phyloP scores from a whole-genome alignment of 176 grass and related monocot genomes.

The Phyllostachys edulis region DNA sequence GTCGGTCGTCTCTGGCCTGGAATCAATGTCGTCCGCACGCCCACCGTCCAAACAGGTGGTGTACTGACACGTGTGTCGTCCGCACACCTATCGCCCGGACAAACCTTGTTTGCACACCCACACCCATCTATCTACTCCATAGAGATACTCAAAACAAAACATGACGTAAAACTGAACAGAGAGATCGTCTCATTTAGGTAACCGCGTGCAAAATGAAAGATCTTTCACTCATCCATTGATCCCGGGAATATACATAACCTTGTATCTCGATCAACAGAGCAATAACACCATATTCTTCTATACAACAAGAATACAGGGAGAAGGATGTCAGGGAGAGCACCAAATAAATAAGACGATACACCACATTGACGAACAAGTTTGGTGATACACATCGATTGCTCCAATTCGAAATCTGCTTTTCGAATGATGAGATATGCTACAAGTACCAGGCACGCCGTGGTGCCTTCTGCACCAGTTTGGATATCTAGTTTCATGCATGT shows the following conservation, averaged over 20 bases:
- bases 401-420: too few species aligned
- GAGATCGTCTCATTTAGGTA: background rate
- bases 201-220: background rate
- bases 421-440: background rate
- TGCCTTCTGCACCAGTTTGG: background rate
- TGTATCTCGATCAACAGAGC: background rate
- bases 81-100: too few species aligned
- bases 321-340: background rate
- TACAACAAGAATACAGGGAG: constrained; percentile 18
- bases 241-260: constrained; percentile 24
- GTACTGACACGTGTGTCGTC: too few species aligned
- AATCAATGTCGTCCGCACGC: too few species aligned
- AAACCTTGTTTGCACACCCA: too few species aligned
- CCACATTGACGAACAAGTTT: background rate
- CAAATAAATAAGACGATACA: background rate
- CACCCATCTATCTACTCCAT: too few species aligned
- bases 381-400: background rate
- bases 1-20: too few species aligned
- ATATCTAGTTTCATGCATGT: background rate
- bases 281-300: constrained; percentile 18
- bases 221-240: constrained; percentile 31
- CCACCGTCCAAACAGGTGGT: too few species aligned
- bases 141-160: too few species aligned
- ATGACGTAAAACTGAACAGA: too few species aligned
- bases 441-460: background rate